A percentile compares a stretch with the other conserved stretches of the same genome.
Conservation (phyloP, 768 basidiomycete species). For the Imleria badia region DNA sequence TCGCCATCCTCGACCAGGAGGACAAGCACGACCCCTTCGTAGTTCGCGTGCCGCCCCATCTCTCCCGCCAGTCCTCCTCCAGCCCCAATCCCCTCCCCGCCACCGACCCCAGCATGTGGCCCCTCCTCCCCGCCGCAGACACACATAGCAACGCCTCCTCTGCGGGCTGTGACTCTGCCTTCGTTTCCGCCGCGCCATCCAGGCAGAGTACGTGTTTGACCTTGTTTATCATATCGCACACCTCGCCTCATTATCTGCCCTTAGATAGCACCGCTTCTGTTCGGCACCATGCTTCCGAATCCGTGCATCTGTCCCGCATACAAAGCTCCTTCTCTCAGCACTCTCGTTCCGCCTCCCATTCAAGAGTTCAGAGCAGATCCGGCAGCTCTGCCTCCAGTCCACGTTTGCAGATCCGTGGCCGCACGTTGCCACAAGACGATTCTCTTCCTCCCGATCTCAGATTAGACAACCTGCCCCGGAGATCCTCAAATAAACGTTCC, state of each 20-base stretch:
- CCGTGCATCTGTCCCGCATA: slow-evolving; percentile 32
- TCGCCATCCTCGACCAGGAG: slow-evolving; percentile 24
- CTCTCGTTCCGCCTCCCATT: slow-evolving; percentile 42
- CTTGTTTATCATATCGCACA: slow-evolving; percentile 8
- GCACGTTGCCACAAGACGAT: slow-evolving; percentile 44
- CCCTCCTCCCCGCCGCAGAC: slow-evolving; percentile 18
- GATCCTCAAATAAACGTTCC: slow-evolving; percentile 15
- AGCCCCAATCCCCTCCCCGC: slow-evolving; percentile 21
- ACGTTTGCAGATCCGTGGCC: slow-evolving; percentile 37
- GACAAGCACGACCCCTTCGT: slow-evolving; percentile 45
- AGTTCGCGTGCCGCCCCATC: slow-evolving; percentile 38
- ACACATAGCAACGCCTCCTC: slow-evolving; percentile 38
- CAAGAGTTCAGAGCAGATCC: slow-evolving; percentile 44
- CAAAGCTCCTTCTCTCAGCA: slow-evolving; percentile 36
- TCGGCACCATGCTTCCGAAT: slow-evolving; percentile 30
- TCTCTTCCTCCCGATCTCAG: slow-evolving; percentile 17
- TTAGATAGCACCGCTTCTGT: slow-evolving; percentile 30
- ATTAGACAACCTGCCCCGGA: slow-evolving; percentile 21
- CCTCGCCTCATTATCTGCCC: slow-evolving; percentile 7
- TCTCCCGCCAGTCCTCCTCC: slow-evolving; percentile 30
- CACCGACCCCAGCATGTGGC: slow-evolving; percentile 19
- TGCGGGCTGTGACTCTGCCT: slow-evolving; percentile 26
- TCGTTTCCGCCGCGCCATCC: slow-evolving; percentile 31
- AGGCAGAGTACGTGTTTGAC: slow-evolving; percentile 39
- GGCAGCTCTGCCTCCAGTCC: slow-evolving; percentile 54